Base-by-base conservation (phyloP, 2,329 filamentous ascomycete species). In the Juglanconis sp. region DNA sequence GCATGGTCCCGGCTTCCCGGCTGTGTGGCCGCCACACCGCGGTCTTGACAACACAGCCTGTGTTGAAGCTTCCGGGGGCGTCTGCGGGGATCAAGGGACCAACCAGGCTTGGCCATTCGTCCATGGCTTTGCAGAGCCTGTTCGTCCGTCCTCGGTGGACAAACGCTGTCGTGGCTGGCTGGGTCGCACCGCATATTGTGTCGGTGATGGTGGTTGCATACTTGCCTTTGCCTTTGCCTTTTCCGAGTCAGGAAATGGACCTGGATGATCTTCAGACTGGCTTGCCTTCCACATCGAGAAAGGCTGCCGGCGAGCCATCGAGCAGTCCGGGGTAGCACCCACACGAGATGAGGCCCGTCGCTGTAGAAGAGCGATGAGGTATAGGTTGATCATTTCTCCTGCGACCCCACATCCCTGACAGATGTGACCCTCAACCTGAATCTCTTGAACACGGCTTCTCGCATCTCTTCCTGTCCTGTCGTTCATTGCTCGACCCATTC, bases 311-410 rank as follows among this genome's bases (percentile, higher is more conserved):
- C 42, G 49, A 17, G 17, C 55, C 52, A 51, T 56, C 47, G 53
- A 49, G 35, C 17, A 35, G 35, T 52, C 59, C 57, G 59, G 54
- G 58, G 58, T 60, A 47, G 53, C 54, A 56, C 40, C 53, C 53
- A 44, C 36, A 10, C 46, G 47, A 51, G 38, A 52, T 15, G 40
- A 38, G 32, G 48, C 17, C 48, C 48, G 24, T 3, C 30, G 53
- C 42, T 57, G 13, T 52, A 56, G 42, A 31, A 32, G 10, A 47
- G 38, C 56, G 36, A 30, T 59, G 31, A 17, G 8, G 44, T 5
- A 40, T 38, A 55, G 52, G 24, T 51, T 48, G 54, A 47, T 56
- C 35, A 49, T 11, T 49, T 24, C 31, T 42, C 49, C 58, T n/a
- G 31, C 31, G 15, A 35, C 35, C 46, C 40, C 7, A 36, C 31